These are phyloP conservation scores for Calocybe cyanea DNA, from an alignment of 768 basidiomycete genomes.

Conservation along the genomic window DNA sequence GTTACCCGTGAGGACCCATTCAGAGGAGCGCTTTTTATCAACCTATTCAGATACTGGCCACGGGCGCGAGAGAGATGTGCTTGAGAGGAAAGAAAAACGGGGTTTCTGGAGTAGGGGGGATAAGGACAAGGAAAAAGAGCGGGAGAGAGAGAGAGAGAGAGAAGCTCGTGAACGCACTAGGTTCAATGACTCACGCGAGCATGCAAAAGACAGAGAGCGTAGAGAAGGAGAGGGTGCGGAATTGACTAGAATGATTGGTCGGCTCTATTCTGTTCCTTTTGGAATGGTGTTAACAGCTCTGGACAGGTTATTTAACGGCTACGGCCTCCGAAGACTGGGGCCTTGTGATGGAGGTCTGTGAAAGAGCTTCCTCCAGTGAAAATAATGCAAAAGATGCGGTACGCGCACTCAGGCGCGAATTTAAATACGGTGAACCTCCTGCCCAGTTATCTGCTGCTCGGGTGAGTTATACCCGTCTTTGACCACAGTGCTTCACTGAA, in stretches of 20 bases:
- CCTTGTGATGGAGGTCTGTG: conserved; percentile 82
- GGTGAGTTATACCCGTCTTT: conserved; percentile 34
- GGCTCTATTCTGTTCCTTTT: not conserved
- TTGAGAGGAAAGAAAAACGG: conserved; percentile 49
- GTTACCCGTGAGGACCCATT: conserved; percentile 24
- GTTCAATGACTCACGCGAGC: conserved; percentile 5
- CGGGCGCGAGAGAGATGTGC: conserved; percentile 20
- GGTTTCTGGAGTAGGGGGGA: conserved; percentile 47
- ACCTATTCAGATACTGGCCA: conserved; percentile 28
- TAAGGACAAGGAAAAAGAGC: conserved; percentile 26
- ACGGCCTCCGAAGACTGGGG: conserved; percentile 81
- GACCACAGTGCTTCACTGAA: not conserved
- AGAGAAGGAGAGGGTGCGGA: conserved; percentile 13
- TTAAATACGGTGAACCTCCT: conserved; percentile 82
- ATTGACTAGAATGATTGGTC: conserved; percentile 19
- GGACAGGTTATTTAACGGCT: conserved; percentile 67
- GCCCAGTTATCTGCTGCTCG: conserved; percentile 75
- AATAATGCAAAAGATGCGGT: conserved; percentile 79
- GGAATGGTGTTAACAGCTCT: conserved; percentile 16
- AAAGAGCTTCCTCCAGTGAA: conserved; percentile 72
- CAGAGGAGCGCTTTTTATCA: conserved; percentile 27
- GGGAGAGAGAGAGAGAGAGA: conserved; percentile 9
- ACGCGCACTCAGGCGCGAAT: conserved; percentile 76
- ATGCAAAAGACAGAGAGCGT: conserved; percentile 11
- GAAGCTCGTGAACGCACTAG: conserved; percentile 9